Percentiles rank a stretch among this genome's conserved stretches.
These are phyloP conservation scores for Xylaria sp. DNA, from an alignment of 2,329 filamentous ascomycete genomes.

Conservation along the genomic window DNA sequence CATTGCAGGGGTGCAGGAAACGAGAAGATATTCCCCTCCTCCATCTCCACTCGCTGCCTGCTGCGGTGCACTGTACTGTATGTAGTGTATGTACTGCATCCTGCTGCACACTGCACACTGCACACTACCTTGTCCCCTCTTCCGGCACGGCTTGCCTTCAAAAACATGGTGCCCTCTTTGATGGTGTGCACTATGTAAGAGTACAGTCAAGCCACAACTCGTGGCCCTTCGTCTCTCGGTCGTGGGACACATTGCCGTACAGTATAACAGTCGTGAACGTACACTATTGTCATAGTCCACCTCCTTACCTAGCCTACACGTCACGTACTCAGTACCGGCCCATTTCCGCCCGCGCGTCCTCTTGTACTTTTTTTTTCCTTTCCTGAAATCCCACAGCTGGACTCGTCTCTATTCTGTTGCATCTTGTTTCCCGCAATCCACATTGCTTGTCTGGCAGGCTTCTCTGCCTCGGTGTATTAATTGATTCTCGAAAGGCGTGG, in stretches of 20 bases:
- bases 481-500: conserved; percentile 14
- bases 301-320: conserved; percentile 9
- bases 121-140: conserved; percentile 30
- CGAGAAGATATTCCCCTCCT: conserved; percentile 44
- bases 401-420: conserved; percentile 2
- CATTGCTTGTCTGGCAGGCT: conserved; percentile 13
- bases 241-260: conserved; percentile 14
- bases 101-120: neutral
- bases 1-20: conserved; percentile 47
- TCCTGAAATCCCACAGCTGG: neutral
- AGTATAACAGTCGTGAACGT: conserved; percentile 1
- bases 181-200: neutral
- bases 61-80: neutral
- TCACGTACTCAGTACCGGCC: conserved; percentile 11
- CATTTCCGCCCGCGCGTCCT: conserved; percentile 33
- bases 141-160: conserved; percentile 41
- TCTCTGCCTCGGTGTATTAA: conserved; percentile 25
- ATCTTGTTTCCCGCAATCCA: neutral
- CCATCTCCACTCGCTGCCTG: conserved; percentile 3
- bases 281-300: neutral
- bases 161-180: conserved; percentile 3
- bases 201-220: conserved; percentile 45
- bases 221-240: conserved; percentile 2
- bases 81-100: neutral
- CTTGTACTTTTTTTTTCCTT: conserved; percentile 32